Evolutionary conservation across 768 basidiomycete species (phyloP).

Genomic region (Termitomyces titanicus): DNA sequence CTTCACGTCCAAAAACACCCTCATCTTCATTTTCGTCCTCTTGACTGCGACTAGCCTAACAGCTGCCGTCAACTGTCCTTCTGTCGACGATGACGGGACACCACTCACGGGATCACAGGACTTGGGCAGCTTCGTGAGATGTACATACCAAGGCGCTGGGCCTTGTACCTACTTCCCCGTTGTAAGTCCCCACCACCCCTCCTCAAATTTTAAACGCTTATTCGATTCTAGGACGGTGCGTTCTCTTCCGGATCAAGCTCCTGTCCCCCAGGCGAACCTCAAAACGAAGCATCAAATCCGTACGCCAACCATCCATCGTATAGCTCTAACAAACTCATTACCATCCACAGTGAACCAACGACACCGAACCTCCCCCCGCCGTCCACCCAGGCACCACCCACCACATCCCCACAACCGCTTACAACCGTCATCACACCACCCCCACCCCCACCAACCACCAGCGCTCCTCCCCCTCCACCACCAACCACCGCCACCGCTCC

Average conservation of each 20-base stretch:
- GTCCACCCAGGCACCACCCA: too few relatives aligned
- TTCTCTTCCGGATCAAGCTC: slow-evolving; percentile 9
- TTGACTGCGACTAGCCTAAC: background rate
- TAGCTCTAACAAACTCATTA: background rate
- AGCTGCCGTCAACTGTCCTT: slow-evolving; percentile 7
- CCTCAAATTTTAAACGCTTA: background rate
- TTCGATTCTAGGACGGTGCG: slow-evolving; percentile 3
- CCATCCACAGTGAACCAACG: background rate
- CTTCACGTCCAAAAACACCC: background rate
- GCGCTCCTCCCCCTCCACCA: background rate
- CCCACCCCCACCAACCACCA: background rate
- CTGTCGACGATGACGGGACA: slow-evolving; percentile 4
- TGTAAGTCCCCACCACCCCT: background rate
- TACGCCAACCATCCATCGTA: background rate
- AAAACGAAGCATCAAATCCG: background rate
- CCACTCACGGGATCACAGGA: slow-evolving; percentile 3
- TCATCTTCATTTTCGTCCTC: background rate
- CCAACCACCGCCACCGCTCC: background rate
- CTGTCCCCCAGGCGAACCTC: slow-evolving; percentile 7
- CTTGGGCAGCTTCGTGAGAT: slow-evolving; percentile 3
- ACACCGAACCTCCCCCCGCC: background rate
- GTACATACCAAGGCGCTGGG: slow-evolving; percentile 6
- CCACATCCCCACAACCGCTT: too few relatives aligned
- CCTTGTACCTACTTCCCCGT: slow-evolving; percentile 6
- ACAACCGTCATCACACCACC: background rate